phyloP scores from a whole-genome alignment of 2,329 filamentous ascomycete genomes.

The Pyrenochaeta sp. region DNA sequence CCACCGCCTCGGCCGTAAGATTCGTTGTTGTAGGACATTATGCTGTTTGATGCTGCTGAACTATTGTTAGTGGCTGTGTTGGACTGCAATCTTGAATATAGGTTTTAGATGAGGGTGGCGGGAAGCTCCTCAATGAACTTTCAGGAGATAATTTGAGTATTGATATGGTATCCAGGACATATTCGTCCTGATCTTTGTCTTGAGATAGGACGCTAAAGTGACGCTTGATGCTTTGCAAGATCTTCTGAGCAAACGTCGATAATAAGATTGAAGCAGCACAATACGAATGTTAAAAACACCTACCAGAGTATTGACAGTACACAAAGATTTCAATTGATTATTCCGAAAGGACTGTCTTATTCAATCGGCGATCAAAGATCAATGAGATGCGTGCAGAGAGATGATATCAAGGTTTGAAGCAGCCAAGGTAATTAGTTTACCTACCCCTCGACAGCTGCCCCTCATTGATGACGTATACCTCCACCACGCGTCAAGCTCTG shows the following conservation, averaged over 20 bases:
- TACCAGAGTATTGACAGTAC: not conserved
- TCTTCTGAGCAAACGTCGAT: too few species aligned
- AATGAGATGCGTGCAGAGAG: not conserved
- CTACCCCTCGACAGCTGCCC: constrained; percentile 23
- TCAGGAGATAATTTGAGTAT: too few species aligned
- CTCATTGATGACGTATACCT: constrained; percentile 26
- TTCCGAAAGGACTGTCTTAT: not conserved
- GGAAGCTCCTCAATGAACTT: too few species aligned
- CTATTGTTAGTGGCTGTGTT: not conserved
- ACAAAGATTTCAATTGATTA: not conserved
- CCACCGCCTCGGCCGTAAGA: constrained; percentile 21
- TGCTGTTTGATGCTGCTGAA: not conserved
- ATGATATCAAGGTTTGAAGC: not conserved
- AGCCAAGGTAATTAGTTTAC: not conserved
- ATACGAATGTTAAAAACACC: not conserved
- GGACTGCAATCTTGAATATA: too few species aligned
- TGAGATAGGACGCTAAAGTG: too few species aligned
- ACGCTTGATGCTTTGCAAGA: too few species aligned
- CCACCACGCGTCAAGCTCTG: constrained; percentile 12
- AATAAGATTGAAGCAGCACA: not conserved
- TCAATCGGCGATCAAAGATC: too few species aligned
- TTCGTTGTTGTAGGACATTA: constrained; percentile 39
- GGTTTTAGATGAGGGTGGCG: too few species aligned
- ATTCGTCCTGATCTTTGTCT: too few species aligned
- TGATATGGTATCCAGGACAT: too few species aligned